These are phyloP conservation scores for Castanea crenata DNA, from an alignment of 306 rosid species.

Conservation along the genomic window DNA sequence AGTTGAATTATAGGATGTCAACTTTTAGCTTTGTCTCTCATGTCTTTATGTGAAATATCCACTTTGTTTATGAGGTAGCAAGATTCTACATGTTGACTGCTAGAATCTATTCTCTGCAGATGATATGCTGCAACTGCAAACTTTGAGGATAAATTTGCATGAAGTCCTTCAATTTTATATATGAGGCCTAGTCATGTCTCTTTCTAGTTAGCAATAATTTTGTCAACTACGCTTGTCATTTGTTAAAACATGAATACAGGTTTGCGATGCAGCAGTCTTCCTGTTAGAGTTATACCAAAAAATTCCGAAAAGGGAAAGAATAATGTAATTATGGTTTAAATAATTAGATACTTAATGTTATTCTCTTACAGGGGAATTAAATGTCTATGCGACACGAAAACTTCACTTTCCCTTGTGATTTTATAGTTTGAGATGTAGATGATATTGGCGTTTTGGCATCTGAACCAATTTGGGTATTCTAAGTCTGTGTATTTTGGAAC, in stretches of 20 bases:
- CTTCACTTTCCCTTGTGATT: no score
- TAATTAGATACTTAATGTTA: no score
- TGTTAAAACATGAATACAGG: not conserved
- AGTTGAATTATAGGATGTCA: not conserved
- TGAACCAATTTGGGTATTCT: not conserved
- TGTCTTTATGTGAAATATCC: not conserved
- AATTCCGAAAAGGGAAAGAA: no score
- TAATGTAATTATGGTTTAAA: no score
- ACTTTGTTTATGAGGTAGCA: not conserved
- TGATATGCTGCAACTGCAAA: not conserved
- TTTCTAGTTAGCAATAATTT: not conserved
- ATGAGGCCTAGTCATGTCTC: not conserved
- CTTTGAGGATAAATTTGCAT: not conserved
- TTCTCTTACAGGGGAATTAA: no score
- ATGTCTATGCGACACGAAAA: no score
- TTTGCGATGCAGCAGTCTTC: not conserved
- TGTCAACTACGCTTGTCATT: not conserved
- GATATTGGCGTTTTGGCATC: not conserved
- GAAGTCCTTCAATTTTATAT: not conserved
- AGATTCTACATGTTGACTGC: not conserved
- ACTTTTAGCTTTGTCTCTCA: not conserved
- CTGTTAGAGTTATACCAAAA: no score
- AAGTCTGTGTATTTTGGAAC: not conserved
- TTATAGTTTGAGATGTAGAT: no score
- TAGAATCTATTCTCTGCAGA: not conserved